Percentiles rank a stretch among this genome's conserved stretches.
These are phyloP conservation scores for Cytospora piceae DNA, from an alignment of 2,329 filamentous ascomycete genomes.

Conservation along the genomic window DNA sequence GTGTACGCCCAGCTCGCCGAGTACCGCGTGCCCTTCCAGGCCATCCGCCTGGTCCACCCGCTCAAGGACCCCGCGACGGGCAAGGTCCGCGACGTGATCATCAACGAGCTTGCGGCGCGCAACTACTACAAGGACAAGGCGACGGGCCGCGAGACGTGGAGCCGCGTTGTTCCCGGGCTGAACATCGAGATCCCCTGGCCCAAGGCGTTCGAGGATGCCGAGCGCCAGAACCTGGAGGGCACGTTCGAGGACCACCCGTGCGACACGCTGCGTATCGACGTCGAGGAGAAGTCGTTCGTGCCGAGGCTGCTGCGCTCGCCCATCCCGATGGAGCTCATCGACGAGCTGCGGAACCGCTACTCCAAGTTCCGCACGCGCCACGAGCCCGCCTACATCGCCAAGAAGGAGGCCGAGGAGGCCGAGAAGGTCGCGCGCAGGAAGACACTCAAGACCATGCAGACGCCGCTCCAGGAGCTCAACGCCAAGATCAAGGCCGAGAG, in stretches of 20 bases:
- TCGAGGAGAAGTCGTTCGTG: conserved; percentile 74
- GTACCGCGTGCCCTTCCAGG: conserved; percentile 66
- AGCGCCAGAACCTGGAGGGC: conserved; percentile 49
- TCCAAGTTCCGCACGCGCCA: conserved; percentile 81
- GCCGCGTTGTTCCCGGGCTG: conserved; percentile 69
- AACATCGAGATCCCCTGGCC: conserved; percentile 81
- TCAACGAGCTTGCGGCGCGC: conserved; percentile 68
- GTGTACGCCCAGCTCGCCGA: conserved; percentile 49
- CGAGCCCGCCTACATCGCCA: conserved; percentile 70
- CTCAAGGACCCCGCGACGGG: conserved; percentile 69
- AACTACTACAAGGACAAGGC: conserved; percentile 54
- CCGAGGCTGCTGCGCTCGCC: conserved; percentile 79
- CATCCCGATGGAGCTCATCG: conserved; percentile 76
- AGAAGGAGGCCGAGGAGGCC: conserved; percentile 46
- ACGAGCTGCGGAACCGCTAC: conserved; percentile 85
- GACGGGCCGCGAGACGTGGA: conserved; percentile 52
- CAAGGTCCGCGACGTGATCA: conserved; percentile 71
- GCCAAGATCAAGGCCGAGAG: conserved; percentile 56
- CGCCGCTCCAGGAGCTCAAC: conserved; percentile 64
- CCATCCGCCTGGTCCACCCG: conserved; percentile 81
- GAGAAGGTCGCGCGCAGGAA: conserved; percentile 44
- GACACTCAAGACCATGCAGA: conserved; percentile 49
- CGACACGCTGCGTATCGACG: conserved; percentile 78
- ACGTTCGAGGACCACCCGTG: conserved; percentile 49
- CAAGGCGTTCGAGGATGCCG: conserved; percentile 41